Percentiles rank a stretch among this genome's conserved stretches.
Evolutionary conservation across 2,329 filamentous ascomycete species (phyloP).

Genomic region (Botryosphaeria dothidea): DNA sequence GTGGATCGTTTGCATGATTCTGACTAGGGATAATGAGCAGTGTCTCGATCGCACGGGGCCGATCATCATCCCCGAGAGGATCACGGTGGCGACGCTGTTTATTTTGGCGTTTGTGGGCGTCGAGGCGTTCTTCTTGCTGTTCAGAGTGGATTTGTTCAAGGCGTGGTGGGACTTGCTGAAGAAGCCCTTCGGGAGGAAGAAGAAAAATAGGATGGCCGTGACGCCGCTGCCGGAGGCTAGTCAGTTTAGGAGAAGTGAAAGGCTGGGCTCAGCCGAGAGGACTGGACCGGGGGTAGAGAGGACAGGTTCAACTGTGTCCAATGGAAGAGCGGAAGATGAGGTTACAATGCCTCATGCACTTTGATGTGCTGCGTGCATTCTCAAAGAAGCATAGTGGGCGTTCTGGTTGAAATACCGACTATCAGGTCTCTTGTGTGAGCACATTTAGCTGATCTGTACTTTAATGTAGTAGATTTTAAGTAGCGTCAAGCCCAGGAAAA

Average conservation of each 20-base stretch:
- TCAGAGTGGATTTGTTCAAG: constrained; percentile 23
- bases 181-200: constrained; percentile 18
- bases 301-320: too few species aligned
- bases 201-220: background rate
- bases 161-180: constrained; percentile 24
- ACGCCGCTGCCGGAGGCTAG: background rate
- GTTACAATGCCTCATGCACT: too few species aligned
- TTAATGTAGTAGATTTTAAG: too few species aligned
- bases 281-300: too few species aligned
- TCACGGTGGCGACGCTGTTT: constrained; percentile 26
- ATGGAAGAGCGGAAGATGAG: too few species aligned
- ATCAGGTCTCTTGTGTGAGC: too few species aligned
- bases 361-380: too few species aligned
- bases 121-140: constrained; percentile 27
- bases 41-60: constrained; percentile 23
- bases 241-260: background rate
- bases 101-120: constrained; percentile 27
- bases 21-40: constrained; percentile 23
- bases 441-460: too few species aligned
- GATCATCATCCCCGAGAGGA: constrained; percentile 24
- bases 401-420: too few species aligned
- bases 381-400: too few species aligned
- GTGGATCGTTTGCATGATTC: constrained; percentile 28
- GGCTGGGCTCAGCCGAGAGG: background rate
- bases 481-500: too few species aligned